phyloP scores from a whole-genome alignment of 2,329 filamentous ascomycete genomes.

The Monosporascus sp. region DNA sequence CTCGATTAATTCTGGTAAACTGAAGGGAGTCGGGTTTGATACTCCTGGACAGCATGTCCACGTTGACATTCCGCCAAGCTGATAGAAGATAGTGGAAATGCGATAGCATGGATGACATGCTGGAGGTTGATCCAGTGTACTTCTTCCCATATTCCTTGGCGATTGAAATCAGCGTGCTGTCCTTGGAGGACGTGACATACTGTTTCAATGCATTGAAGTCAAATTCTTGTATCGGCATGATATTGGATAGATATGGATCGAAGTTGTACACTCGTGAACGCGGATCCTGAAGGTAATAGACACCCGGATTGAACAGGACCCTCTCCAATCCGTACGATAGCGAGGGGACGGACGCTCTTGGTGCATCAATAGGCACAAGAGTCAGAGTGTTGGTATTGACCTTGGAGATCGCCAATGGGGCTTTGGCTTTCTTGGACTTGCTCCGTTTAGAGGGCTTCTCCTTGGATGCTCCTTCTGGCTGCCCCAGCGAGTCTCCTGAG shows the following conservation, averaged over 20 bases:
- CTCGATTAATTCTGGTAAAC: conserved; percentile 68
- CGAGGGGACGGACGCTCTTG: conserved; percentile 44
- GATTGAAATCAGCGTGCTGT: conserved; percentile 63
- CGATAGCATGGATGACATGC: conserved; percentile 80
- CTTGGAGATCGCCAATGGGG: conserved; percentile 12
- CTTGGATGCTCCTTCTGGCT: neutral
- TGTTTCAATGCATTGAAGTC: conserved; percentile 81
- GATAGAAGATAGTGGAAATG: conserved; percentile 95
- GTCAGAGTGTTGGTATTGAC: conserved; percentile 22
- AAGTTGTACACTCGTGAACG: conserved; percentile 91
- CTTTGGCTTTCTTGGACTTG: neutral
- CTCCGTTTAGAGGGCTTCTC: neutral
- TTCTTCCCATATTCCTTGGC: conserved; percentile 64
- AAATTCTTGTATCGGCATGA: conserved; percentile 92
- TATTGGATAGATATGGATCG: conserved; percentile 84
- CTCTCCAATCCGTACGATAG: conserved; percentile 74
- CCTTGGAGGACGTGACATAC: conserved; percentile 89
- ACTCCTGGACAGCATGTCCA: conserved; percentile 58
- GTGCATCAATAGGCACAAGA: conserved; percentile 27
- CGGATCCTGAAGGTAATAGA: conserved; percentile 86
- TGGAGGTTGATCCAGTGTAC: conserved; percentile 93
- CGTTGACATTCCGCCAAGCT: conserved; percentile 69
- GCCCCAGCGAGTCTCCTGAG: neutral
- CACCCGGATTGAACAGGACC: conserved; percentile 91
- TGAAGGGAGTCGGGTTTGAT: conserved; percentile 57